Evolutionary conservation across 768 basidiomycete genomes (phyloP).

Genomic region (Collybia nuda): DNA sequence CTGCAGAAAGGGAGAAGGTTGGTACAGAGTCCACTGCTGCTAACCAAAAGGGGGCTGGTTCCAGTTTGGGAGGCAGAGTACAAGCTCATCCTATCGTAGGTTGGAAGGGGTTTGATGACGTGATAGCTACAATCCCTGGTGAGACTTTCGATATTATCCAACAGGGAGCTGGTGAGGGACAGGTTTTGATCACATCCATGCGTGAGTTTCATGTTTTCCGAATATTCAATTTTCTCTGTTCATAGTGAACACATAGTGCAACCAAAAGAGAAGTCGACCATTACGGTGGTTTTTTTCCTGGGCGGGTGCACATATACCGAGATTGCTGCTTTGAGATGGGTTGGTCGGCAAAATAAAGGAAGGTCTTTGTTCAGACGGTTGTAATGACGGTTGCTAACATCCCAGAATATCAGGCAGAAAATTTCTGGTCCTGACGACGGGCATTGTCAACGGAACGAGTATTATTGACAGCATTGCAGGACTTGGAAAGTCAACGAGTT

Average conservation of each 20-base stretch:
- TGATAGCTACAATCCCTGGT: slow-evolving; percentile 79
- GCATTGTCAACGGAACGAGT: slow-evolving; percentile 79
- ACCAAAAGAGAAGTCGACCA: slow-evolving; percentile 63
- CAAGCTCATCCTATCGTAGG: slow-evolving; percentile 92
- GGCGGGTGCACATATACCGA: slow-evolving; percentile 98
- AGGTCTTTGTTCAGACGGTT: slow-evolving; percentile 19
- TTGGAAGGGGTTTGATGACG: slow-evolving; percentile 98
- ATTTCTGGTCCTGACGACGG: slow-evolving; percentile 90
- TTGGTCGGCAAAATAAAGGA: slow-evolving; percentile 84
- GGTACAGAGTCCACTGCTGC: slow-evolving; percentile 24
- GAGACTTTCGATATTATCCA: slow-evolving; percentile 79
- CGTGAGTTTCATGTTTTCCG: slow-evolving; percentile 20
- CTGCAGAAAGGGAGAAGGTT: slow-evolving; percentile 57
- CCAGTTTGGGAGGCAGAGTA: slow-evolving; percentile 44
- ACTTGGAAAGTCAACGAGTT: slow-evolving; percentile 23
- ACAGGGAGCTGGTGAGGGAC: slow-evolving; percentile 30
- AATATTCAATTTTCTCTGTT: slow-evolving; percentile 1
- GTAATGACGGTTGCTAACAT: slow-evolving; percentile 10
- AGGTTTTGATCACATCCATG: slow-evolving; percentile 26
- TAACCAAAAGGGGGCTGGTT: slow-evolving; percentile 23
- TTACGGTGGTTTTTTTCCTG: slow-evolving; percentile 93
- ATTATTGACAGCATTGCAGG: slow-evolving; percentile 70
- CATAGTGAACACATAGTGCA: slow-evolving; percentile 31
- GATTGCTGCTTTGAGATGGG: slow-evolving; percentile 93
- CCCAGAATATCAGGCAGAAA: slow-evolving; percentile 59